A percentile compares a stretch with the other conserved stretches of the same genome.
Conservation (phyloP, 164 flowering plant species). For the Dillenia suffruticosa region DNA sequence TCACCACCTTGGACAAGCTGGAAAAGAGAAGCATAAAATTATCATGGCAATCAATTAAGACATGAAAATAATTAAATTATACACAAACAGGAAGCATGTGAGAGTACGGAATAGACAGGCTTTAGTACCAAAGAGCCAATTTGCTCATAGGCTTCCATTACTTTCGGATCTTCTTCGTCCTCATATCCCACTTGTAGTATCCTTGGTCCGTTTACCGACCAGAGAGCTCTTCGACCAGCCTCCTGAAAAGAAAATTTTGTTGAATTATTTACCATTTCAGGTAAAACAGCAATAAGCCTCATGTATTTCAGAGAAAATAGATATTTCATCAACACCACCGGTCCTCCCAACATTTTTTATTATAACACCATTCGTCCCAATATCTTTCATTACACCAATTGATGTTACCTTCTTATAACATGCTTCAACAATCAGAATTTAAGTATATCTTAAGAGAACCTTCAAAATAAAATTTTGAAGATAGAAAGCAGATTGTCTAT, state of each 20-base stretch:
- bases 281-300: no score
- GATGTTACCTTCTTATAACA: no score
- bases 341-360: no score
- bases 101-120: not conserved
- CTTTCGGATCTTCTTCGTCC: conserved; percentile 86
- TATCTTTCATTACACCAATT: no score
- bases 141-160: conserved; percentile 90
- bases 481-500: no score
- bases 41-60: not conserved
- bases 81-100: not conserved
- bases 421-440: no score
- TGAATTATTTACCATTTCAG: no score
- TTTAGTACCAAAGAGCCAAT: conserved; percentile 77
- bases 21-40: conserved; percentile 2
- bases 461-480: no score
- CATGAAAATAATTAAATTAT: not conserved
- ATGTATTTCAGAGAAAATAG: no score
- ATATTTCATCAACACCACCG: no score
- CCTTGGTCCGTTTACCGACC: conserved; percentile 91
- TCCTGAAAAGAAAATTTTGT: conserved; percentile 40
- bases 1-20: conserved; percentile 56
- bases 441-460: no score
- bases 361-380: no score
- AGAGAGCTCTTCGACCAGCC: conserved; percentile 83
- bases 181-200: conserved; percentile 89